These are phyloP conservation scores for Salmacisia buchloeana DNA, from an alignment of 1,284 basidiomycete species.

Conservation along the genomic window DNA sequence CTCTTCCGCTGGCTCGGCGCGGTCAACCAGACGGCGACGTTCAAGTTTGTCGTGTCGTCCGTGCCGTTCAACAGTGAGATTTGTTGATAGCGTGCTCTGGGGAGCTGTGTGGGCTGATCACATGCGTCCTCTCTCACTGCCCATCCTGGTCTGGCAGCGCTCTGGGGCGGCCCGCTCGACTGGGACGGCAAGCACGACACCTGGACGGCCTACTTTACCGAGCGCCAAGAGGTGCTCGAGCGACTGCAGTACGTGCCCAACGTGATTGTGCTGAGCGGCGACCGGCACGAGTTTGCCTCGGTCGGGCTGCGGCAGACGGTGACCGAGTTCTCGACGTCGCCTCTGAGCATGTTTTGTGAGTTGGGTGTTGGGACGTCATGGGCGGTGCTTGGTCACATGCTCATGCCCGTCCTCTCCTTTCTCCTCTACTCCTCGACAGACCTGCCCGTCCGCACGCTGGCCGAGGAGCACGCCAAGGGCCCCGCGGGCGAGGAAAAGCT, in stretches of 20 bases:
- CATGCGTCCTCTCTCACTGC: too few relatives aligned
- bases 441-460: slow-evolving; percentile 46
- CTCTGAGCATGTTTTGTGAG: slow-evolving; percentile 57
- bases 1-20: slow-evolving; percentile 63
- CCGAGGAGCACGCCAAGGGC: slow-evolving; percentile 51
- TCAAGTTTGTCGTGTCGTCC: slow-evolving; percentile 73
- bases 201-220: slow-evolving; percentile 66
- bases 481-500: slow-evolving; percentile 61
- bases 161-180: slow-evolving; percentile 61
- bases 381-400: slow-evolving; percentile 60
- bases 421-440: slow-evolving; percentile 18
- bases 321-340: slow-evolving; percentile 62
- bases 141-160: too few relatives aligned
- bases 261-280: slow-evolving; percentile 59
- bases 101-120: too few relatives aligned
- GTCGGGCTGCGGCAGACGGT: slow-evolving; percentile 47
- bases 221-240: slow-evolving; percentile 55
- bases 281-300: slow-evolving; percentile 74
- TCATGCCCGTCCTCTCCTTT: background rate
- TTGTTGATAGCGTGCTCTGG: background rate
- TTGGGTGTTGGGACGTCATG: background rate
- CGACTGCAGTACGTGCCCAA: slow-evolving; percentile 62
- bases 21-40: slow-evolving; percentile 66
- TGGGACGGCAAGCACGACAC: slow-evolving; percentile 61
- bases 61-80: slow-evolving; percentile 64